These are phyloP conservation scores for Cryptococcus sp. DNA, from an alignment of 1,284 basidiomycete genomes.

Conservation along the genomic window DNA sequence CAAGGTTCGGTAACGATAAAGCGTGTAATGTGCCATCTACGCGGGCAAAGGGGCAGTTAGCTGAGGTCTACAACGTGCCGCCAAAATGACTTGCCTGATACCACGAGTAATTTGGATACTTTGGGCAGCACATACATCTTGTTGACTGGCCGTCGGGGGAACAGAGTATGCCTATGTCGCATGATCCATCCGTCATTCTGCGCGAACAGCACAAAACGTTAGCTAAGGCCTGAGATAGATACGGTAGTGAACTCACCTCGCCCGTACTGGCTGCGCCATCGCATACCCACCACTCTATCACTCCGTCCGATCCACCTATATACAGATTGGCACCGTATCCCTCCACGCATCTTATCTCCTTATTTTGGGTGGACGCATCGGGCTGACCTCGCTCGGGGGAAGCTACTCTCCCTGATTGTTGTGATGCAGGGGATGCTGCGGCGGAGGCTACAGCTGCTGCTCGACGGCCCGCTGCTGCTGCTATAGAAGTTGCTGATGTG, in stretches of 20 bases:
- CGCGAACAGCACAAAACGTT: too few relatives aligned
- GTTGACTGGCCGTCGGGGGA: constrained; percentile 61
- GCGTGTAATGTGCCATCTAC: constrained; percentile 74
- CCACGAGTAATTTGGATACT: constrained; percentile 68
- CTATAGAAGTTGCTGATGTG: constrained; percentile 43
- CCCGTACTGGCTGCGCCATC: constrained; percentile 32
- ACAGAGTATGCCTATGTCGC: constrained; percentile 46
- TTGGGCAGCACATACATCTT: constrained; percentile 76
- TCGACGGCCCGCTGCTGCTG: constrained; percentile 38
- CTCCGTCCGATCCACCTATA: constrained; percentile 52
- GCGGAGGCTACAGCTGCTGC: constrained; percentile 30
- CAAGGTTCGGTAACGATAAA: constrained; percentile 74
- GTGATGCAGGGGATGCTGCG: constrained; percentile 16
- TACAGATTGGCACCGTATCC: constrained; percentile 53
- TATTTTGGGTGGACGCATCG: constrained; percentile 2
- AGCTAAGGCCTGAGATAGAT: too few relatives aligned
- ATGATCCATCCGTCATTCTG: constrained; percentile 46
- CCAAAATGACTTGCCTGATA: constrained; percentile 62
- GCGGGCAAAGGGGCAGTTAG: neutral
- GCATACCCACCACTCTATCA: constrained; percentile 53
- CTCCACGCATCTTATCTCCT: constrained; percentile 47
- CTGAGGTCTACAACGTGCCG: neutral
- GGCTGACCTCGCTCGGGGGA: constrained; percentile 12
- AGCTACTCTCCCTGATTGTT: constrained; percentile 2
- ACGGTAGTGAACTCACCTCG: constrained; percentile 25